phyloP scores from a whole-genome alignment of 192 early-diverging fungal genomes.

The Coemansia sp. region DNA sequence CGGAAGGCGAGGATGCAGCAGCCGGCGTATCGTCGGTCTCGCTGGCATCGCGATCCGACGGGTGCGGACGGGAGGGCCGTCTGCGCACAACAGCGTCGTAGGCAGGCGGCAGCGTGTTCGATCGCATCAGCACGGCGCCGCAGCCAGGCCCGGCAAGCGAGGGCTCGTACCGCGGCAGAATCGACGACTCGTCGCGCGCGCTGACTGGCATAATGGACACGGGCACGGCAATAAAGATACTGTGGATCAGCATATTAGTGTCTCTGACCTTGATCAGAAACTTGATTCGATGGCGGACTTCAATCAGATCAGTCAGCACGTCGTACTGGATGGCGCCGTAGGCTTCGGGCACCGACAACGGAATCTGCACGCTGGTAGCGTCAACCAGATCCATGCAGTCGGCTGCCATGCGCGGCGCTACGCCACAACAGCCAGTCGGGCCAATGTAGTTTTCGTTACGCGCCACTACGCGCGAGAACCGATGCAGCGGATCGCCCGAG shows the following conservation, averaged over 20 bases:
- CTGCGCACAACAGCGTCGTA: slow-evolving; percentile 21
- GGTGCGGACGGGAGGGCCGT: not conserved
- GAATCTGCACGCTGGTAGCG: slow-evolving; percentile 34
- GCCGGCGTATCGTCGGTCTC: slow-evolving; percentile 4
- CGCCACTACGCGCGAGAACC: slow-evolving; percentile 31
- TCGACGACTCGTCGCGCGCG: slow-evolving; percentile 39
- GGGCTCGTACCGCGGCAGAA: slow-evolving; percentile 49
- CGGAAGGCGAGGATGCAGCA: not conserved
- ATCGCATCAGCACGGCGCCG: slow-evolving; percentile 42
- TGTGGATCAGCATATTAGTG: slow-evolving; percentile 29
- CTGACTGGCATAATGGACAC: slow-evolving; percentile 51
- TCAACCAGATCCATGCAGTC: slow-evolving; percentile 41
- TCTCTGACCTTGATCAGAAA: slow-evolving; percentile 53
- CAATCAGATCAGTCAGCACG: slow-evolving; percentile 41
- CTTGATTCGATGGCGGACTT: slow-evolving; percentile 53
- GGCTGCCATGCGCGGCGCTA: slow-evolving; percentile 11
- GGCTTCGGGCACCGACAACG: slow-evolving; percentile 33
- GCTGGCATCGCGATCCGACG: not conserved
- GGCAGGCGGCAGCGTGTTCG: slow-evolving; percentile 41
- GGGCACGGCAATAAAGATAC: slow-evolving; percentile 54
- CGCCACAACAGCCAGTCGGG: slow-evolving; percentile 21
- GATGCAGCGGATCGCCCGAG: slow-evolving; percentile 18
- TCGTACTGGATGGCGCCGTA: slow-evolving; percentile 48
- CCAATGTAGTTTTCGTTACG: slow-evolving; percentile 49
- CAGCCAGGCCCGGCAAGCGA: slow-evolving; percentile 19